Conservation (phyloP, 768 basidiomycete genomes). For the Terana coerulea region DNA sequence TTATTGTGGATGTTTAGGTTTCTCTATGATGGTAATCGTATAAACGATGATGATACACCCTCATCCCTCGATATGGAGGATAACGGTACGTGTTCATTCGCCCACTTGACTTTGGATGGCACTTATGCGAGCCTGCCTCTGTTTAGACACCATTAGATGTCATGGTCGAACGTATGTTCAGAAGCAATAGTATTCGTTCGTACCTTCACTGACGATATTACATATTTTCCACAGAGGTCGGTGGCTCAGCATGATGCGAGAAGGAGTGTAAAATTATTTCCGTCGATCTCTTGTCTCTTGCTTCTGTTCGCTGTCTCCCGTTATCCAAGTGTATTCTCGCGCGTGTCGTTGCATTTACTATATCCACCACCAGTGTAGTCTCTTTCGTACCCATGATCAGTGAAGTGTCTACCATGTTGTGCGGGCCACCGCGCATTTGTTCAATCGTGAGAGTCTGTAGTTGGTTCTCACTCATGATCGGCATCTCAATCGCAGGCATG, state of each 20-base stretch:
- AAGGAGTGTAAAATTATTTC: not conserved
- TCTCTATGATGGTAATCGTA: slow-evolving; percentile 84
- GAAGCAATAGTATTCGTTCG: not conserved
- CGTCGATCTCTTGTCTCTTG: slow-evolving; percentile 4
- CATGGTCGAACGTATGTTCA: slow-evolving; percentile 85
- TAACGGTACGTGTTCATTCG: slow-evolving; percentile 50
- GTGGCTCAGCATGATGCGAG: slow-evolving; percentile 21
- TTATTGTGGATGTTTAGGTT: slow-evolving; percentile 48
- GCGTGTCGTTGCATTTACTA: too few relatives aligned
- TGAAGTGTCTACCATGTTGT: too few relatives aligned
- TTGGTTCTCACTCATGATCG: too few relatives aligned
- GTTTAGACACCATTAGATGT: slow-evolving; percentile 89
- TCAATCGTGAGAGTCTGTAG: too few relatives aligned
- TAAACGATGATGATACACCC: slow-evolving; percentile 89
- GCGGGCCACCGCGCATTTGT: too few relatives aligned
- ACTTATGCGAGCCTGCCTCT: slow-evolving; percentile 1
- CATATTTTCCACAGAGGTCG: slow-evolving; percentile 25
- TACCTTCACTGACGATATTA: not conserved
- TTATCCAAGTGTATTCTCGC: slow-evolving; percentile 4
- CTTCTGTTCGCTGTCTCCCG: not conserved
- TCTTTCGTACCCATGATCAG: too few relatives aligned
- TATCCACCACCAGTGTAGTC: too few relatives aligned
- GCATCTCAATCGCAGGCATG: too few relatives aligned
- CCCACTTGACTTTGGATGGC: not conserved
- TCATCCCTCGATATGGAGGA: slow-evolving; percentile 84